Base-by-base conservation (phyloP, 345 rosid genomes). In the Pistacia vera region DNA sequence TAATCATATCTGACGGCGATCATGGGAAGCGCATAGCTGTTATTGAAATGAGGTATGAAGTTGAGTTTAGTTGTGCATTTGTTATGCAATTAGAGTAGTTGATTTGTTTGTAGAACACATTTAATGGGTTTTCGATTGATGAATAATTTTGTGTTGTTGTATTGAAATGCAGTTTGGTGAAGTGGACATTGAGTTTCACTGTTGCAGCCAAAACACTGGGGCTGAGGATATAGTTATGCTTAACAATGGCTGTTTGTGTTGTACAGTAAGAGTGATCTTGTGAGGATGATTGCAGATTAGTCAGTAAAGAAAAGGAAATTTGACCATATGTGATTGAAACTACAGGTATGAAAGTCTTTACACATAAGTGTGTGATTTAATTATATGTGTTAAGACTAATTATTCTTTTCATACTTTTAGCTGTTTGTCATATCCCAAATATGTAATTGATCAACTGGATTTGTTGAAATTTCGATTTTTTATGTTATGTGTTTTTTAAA, bases 11-110 rank as follows among this genome's bases (percentile, higher is more conserved):
- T 93, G 88, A 96, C 97, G n/a, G 95, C 93, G 92, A 96, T 73
- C 98, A 96, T 77, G 98, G 99, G 75, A 96, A 93, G 88, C 92
- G 93, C 38, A 91, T 96, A 65, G 97, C 99, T 14, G 98, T 95
- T 18, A 95, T 95, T 67, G 99, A 95, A 95, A 95, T 64, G 97
- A 93, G 98, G 99, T 91, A 67, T 20, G 68, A 16, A 60, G 57
- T 66, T 66, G 41, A 35, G 17, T 28, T 67, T 5, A 44, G 5
- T 11, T 66, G 33, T 66, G 10, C 30, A 46, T 22, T 18, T 18
- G 35, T 35, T 68, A 3, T 54, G 2, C 52, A 33, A 3, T 51
- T 4, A 25, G 38, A 17, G 14, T 30, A 8, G 22, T 68, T 68
- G 56, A 25, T 11, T 25, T 60, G 33, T 61, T 56, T 18, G n/a